phyloP scores from a whole-genome alignment of 73 alveolate genomes.

The Paramecium caudatum region DNA sequence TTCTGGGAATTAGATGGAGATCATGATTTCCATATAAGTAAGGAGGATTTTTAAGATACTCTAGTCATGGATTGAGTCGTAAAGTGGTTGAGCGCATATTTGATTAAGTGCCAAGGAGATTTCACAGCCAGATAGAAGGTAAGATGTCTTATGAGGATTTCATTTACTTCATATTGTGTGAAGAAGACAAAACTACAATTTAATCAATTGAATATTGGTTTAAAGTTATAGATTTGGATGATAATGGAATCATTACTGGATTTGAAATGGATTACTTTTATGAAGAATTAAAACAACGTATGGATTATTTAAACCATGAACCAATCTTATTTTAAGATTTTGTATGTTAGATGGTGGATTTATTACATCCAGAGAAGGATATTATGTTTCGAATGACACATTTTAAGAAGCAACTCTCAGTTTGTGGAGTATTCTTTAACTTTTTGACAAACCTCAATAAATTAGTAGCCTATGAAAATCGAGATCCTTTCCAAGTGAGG shows the following conservation, averaged over 20 bases:
- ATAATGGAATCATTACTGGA: constrained; percentile 92
- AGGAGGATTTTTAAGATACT: constrained; percentile 93
- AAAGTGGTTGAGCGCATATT: constrained; percentile 99
- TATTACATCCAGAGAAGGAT: constrained; percentile 81
- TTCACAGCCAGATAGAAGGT: constrained; percentile 91
- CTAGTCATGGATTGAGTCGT: constrained; percentile 96
- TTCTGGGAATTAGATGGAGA: constrained; percentile 99
- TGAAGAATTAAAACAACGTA: constrained; percentile 96
- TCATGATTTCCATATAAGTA: constrained; percentile 98
- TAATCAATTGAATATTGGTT: constrained; percentile 98
- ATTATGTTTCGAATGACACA: constrained; percentile 92
- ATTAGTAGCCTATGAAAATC: constrained; percentile 83
- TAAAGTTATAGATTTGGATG: constrained; percentile 97
- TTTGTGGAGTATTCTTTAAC: constrained; percentile 95
- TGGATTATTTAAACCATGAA: constrained; percentile 97
- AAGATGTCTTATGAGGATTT: constrained; percentile 99
- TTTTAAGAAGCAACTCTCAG: constrained; percentile 81
- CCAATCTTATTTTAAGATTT: constrained; percentile 95
- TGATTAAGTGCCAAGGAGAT: constrained; percentile 98
- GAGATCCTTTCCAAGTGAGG: constrained; percentile 87
- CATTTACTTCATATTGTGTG: constrained; percentile 95
- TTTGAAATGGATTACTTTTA: constrained; percentile 97
- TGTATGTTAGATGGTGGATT: constrained; percentile 90
- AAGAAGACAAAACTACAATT: constrained; percentile 98
- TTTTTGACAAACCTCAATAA: constrained; percentile 86